Conservation (phyloP, 352 stramenopile species). For the Phytophthora uliginosa region DNA sequence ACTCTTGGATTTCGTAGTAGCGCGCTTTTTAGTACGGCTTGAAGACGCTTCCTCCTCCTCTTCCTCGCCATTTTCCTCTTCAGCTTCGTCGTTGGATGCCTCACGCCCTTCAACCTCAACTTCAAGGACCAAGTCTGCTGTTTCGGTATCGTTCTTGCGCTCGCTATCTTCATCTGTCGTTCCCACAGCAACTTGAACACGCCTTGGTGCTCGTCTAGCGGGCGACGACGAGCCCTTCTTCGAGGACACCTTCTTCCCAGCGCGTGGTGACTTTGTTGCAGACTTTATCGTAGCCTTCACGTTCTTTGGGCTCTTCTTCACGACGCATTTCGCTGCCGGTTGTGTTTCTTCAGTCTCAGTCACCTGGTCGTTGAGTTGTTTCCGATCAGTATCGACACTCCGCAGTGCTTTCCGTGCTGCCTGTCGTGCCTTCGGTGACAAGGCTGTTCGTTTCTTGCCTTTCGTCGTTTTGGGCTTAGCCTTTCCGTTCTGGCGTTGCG, state of each 20-base stretch:
- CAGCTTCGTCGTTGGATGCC: conserved; percentile 21
- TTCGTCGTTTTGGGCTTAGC: conserved; percentile 19
- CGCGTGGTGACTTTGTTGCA: conserved; percentile 10
- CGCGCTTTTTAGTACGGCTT: conserved; percentile 13
- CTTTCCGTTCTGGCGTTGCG: not conserved
- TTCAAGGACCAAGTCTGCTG: conserved; percentile 69
- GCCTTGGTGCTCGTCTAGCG: conserved; percentile 23
- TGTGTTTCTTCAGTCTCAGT: conserved; percentile 12
- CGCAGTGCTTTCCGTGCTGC: conserved; percentile 22
- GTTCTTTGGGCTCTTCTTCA: conserved; percentile 25
- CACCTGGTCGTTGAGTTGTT: conserved; percentile 15
- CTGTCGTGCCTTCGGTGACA: conserved; percentile 17
- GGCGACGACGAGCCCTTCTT: conserved; percentile 11
- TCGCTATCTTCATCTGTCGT: conserved; percentile 65
- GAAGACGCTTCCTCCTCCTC: conserved; percentile 17
- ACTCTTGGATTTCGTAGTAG: conserved; percentile 20
- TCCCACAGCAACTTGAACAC: conserved; percentile 58
- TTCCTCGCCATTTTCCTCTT: conserved; percentile 5
- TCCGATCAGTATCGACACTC: conserved; percentile 17
- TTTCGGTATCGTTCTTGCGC: conserved; percentile 44
- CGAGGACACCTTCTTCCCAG: conserved; percentile 18
- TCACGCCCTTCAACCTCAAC: conserved; percentile 53
- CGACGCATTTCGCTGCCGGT: conserved; percentile 2
- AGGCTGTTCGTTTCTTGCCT: conserved; percentile 10
- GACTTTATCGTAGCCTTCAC: conserved; percentile 25